A percentile compares a stretch with the other conserved stretches of the same genome.
phyloP scores from a whole-genome alignment of 768 basidiomycete species.

The Panus rudis region DNA sequence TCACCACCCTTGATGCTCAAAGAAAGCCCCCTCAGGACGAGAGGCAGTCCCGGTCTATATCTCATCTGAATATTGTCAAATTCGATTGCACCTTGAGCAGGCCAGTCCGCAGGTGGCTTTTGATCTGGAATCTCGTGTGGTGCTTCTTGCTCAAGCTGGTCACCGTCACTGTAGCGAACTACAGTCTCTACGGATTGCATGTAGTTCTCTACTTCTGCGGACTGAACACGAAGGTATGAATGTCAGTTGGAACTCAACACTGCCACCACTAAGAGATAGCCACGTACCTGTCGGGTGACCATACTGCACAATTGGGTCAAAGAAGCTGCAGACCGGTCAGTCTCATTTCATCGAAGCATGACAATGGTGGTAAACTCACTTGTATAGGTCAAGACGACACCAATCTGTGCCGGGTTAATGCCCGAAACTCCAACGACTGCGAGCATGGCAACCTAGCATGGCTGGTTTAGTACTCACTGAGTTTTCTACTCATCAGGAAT shows the following conservation, averaged over 20 bases:
- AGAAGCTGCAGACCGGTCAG: constrained; percentile 26
- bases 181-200: constrained; percentile 63
- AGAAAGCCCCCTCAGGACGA: constrained; percentile 59
- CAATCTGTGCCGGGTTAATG: constrained; percentile 62
- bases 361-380: constrained; percentile 32
- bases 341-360: no score
- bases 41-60: constrained; percentile 67
- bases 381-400: constrained; percentile 64
- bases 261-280: not conserved
- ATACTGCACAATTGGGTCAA: constrained; percentile 47
- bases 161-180: constrained; percentile 44
- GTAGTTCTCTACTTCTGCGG: constrained; percentile 65
- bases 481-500: no score
- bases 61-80: constrained; percentile 54
- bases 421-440: constrained; percentile 47
- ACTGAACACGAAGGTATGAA: constrained; percentile 10
- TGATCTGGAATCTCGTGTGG: constrained; percentile 50
- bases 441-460: constrained; percentile 55
- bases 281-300: constrained; percentile 40
- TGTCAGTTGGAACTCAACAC: not conserved
- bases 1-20: constrained; percentile 57
- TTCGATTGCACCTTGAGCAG: constrained; percentile 48
- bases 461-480: no score
- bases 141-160: constrained; percentile 55
- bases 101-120: constrained; percentile 60